phyloP scores from a whole-genome alignment of 768 basidiomycete species.

The Mycena polygramma region DNA sequence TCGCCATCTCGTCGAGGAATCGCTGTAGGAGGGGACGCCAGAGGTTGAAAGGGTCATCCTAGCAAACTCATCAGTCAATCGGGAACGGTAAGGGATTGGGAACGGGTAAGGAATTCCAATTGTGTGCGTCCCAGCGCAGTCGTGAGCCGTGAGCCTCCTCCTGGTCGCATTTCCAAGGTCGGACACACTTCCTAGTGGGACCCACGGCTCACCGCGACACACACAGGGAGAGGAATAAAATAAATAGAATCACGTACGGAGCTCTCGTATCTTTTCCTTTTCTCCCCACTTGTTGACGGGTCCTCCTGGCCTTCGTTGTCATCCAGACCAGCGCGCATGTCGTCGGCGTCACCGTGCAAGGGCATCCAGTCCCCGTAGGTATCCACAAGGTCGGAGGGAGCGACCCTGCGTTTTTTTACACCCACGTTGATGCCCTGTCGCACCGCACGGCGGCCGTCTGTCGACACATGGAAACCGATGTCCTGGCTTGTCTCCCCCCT shows the following conservation, averaged over 20 bases:
- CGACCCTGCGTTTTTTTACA: background rate
- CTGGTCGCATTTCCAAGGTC: too few relatives aligned
- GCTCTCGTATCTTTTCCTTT: conserved; percentile 9
- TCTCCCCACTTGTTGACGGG: background rate
- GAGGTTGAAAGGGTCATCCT: conserved; percentile 11
- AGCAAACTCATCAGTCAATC: too few relatives aligned
- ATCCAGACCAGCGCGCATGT: background rate
- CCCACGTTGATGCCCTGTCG: background rate
- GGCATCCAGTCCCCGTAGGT: background rate
- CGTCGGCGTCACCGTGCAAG: background rate
- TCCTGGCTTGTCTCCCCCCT: background rate
- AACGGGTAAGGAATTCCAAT: too few relatives aligned
- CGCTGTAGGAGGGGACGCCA: background rate
- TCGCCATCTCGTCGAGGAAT: conserved; percentile 11
- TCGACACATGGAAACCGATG: background rate
- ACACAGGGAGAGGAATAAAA: too few relatives aligned
- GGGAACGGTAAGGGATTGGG: too few relatives aligned
- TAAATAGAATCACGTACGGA: background rate
- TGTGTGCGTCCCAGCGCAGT: too few relatives aligned
- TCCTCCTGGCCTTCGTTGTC: background rate
- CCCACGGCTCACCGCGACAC: too few relatives aligned
- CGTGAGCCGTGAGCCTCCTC: too few relatives aligned
- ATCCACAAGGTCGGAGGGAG: background rate
- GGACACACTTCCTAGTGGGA: too few relatives aligned
- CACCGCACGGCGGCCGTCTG: background rate